These are phyloP conservation scores for Flaveria robusta DNA, from an alignment of 129 eudicot species.

Conservation along the genomic window DNA sequence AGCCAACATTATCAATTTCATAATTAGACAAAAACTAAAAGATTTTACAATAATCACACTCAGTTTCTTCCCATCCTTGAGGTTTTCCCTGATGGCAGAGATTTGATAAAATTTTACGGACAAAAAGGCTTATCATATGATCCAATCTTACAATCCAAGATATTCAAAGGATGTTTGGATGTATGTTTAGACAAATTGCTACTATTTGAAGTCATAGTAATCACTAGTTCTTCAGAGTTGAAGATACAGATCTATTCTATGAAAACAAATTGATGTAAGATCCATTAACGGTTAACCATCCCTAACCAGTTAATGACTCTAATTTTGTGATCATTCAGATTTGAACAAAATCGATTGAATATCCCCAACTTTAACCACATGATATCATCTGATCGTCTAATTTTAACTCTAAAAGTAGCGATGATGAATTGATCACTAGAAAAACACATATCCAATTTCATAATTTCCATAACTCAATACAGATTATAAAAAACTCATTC, in stretches of 20 bases:
- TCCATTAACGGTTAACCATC: background rate
- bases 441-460: background rate
- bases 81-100: background rate
- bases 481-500: background rate
- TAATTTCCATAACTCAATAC: background rate
- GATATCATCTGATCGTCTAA: background rate
- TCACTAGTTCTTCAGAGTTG: background rate
- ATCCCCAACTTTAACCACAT: conserved; percentile 9
- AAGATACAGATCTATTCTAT: background rate
- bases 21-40: background rate
- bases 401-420: background rate
- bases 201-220: background rate
- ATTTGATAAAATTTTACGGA: background rate
- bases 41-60: background rate
- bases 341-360: background rate
- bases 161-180: background rate
- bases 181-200: background rate
- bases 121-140: background rate
- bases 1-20: background rate
- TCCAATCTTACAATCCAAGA: background rate
- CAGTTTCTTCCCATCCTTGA: background rate
- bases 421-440: background rate
- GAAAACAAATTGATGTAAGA: background rate
- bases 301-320: background rate
- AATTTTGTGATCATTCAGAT: background rate